phyloP scores from a whole-genome alignment of 768 basidiomycete species.

The Suillus lakei region DNA sequence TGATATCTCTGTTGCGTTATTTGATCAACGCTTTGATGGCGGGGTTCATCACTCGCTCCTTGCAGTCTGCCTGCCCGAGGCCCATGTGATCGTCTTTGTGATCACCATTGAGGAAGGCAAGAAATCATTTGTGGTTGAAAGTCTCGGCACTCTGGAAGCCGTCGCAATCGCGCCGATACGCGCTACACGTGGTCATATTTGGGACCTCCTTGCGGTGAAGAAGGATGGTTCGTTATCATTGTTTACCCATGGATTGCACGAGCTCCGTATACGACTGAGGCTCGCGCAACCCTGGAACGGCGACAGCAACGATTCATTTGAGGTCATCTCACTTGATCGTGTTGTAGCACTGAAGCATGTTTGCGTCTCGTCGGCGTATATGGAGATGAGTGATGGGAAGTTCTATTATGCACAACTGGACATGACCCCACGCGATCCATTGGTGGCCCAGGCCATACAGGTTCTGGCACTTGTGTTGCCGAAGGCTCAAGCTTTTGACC shows the following conservation, averaged over 20 bases:
- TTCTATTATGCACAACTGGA: conserved; percentile 54
- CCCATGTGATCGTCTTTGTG: conserved; percentile 50
- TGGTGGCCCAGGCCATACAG: conserved; percentile 65
- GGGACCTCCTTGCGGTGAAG: conserved; percentile 72
- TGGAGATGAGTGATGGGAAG: conserved; percentile 58
- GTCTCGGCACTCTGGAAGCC: conserved; percentile 46
- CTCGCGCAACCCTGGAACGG: conserved; percentile 17
- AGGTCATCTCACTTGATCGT: conserved; percentile 24
- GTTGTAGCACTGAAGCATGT: conserved; percentile 53
- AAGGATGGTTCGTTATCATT: conserved; percentile 58
- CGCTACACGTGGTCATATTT: conserved; percentile 63
- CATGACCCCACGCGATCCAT: conserved; percentile 54
- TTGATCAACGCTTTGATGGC: conserved; percentile 72
- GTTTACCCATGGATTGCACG: conserved; percentile 63
- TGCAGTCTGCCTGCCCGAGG: conserved; percentile 57
- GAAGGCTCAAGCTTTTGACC: conserved; percentile 52
- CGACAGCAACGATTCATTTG: conserved; percentile 6
- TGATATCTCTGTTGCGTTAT: conserved; percentile 58
- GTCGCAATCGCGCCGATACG: conserved; percentile 61
- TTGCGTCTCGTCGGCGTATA: conserved; percentile 54
- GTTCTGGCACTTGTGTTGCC: conserved; percentile 68
- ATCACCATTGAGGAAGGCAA: conserved; percentile 47
- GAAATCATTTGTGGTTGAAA: conserved; percentile 45
- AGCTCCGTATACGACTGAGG: conserved; percentile 43
- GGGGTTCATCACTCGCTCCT: conserved; percentile 53